A percentile compares a stretch with the other conserved stretches of the same genome.
These are phyloP conservation scores for Harringtonia lauricola DNA, from an alignment of 2,329 filamentous ascomycete genomes.

Conservation along the genomic window DNA sequence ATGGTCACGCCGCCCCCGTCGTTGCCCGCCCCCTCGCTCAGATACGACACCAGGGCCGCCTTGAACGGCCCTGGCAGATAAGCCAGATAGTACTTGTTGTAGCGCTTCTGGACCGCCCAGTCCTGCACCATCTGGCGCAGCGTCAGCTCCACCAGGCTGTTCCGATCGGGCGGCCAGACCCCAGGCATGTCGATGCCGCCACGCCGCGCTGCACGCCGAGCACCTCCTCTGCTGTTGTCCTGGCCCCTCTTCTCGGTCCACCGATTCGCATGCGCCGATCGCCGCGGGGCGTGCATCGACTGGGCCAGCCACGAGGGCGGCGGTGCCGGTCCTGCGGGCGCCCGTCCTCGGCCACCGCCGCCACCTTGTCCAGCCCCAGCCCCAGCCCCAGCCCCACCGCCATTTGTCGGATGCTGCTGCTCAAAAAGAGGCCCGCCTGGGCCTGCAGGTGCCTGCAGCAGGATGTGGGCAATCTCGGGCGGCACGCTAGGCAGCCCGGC, in stretches of 20 bases:
- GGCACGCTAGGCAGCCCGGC: slow-evolving; percentile 33
- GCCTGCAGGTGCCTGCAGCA: slow-evolving; percentile 16
- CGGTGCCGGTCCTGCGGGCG: slow-evolving; percentile 47
- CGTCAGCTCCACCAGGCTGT: slow-evolving; percentile 40
- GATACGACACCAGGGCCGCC: slow-evolving; percentile 37
- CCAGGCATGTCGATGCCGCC: slow-evolving; percentile 27
- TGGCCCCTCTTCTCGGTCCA: background rate
- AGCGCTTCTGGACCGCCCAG: slow-evolving; percentile 44
- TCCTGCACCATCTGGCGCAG: slow-evolving; percentile 38
- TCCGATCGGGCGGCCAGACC: slow-evolving; percentile 27
- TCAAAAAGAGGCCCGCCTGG: background rate
- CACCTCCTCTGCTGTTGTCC: background rate
- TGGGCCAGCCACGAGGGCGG: slow-evolving; percentile 44
- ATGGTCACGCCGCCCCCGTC: slow-evolving; percentile 31
- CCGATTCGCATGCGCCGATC: background rate
- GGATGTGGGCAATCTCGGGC: slow-evolving; percentile 45
- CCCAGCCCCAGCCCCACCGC: slow-evolving; percentile 36
- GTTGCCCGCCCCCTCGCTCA: slow-evolving; percentile 32
- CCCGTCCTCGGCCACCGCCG: slow-evolving; percentile 25
- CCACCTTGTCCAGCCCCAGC: slow-evolving; percentile 10
- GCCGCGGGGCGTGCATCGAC: slow-evolving; percentile 17
- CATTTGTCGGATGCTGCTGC: too few species aligned
- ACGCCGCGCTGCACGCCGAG: too few species aligned
- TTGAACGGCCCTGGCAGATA: slow-evolving; percentile 42
- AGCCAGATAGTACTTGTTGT: slow-evolving; percentile 46